Base-by-base conservation (phyloP, 202 grass and related monocot genomes). In the Elaeis oleifera region DNA sequence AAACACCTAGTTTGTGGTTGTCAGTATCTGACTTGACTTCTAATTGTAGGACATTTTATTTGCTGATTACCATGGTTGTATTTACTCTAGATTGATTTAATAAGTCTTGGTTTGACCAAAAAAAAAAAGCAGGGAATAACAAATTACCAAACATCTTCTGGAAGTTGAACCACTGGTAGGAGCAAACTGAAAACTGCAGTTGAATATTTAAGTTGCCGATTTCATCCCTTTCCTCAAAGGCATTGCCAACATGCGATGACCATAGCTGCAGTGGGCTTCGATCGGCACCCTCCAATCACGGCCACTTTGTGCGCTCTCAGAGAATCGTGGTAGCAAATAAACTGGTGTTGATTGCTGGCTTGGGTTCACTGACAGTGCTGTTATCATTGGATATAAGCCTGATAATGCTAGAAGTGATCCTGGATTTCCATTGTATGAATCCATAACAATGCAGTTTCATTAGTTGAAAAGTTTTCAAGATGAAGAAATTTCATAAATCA, bases 81-180 rank as follows among this genome's bases (percentile, higher is more conserved):
- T 27, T 27, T 27, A 27, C 3, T 27, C 26, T 27, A 5, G 26
- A 27, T 27, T 27, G 26, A 5, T 27, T 5, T 27, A 27, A 27
- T 27, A 27, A 27, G 26, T 4, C 5, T 4, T 0, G 4, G 26
- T 27, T 27, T 27, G 4, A 27, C 4, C 26, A 27, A 27, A 27
- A 27, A 27, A 27, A 27, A 39, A 39, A 39, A 13, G 8, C 8
- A 11, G 8, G 8, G 8, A 23, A 11, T 5, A 39, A 13, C 13
- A 4, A 61, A 16, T 39, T 90, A 95, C 90, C 92, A n/a, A 97
- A 91, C 92, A 91, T 91, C 5, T 75, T 77, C 39, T 86, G 84
- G 69, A 92, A 97, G 51, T 97, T 36, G 54, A 97, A 97, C 88
- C 92, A 97, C 25, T 79, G 71, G 78, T 97, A 97, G 52, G 88